Percentiles rank a stretch among this genome's conserved stretches.
Evolutionary conservation across 306 rosid species (phyloP).

Genomic region (Leucaena leucocephala): DNA sequence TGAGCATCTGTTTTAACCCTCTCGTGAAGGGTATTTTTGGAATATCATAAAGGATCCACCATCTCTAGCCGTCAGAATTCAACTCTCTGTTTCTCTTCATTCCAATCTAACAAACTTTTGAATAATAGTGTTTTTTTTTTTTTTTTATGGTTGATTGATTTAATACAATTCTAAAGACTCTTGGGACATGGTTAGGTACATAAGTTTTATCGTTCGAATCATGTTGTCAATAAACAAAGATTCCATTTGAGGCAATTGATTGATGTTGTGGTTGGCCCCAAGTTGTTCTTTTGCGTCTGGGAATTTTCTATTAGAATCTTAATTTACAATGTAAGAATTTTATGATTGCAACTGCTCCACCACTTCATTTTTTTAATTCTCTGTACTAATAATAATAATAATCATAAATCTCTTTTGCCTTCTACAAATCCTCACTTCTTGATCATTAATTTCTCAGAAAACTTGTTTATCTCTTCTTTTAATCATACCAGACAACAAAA

Average conservation of each 20-base stretch:
- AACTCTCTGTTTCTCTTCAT: neutral
- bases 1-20: neutral
- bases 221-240: neutral
- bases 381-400: constrained; percentile 9
- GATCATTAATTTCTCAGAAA: constrained; percentile 36
- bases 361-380: constrained; percentile 37
- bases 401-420: constrained; percentile 27
- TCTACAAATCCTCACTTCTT: constrained; percentile 35
- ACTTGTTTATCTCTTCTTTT: constrained; percentile 39
- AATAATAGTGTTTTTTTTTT: neutral
- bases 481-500: constrained; percentile 17
- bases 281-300: constrained; percentile 8
- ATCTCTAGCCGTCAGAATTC: neutral
- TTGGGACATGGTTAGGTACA: neutral
- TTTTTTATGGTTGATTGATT: neutral
- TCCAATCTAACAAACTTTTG: neutral
- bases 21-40: neutral
- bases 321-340: constrained; percentile 3
- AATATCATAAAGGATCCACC: neutral
- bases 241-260: neutral
- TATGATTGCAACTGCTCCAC: constrained; percentile 18
- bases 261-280: neutral
- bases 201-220: neutral
- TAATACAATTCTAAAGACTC: neutral
- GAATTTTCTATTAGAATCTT: constrained; percentile 3